Percentiles rank a stretch among this genome's conserved stretches.
Conservation (phyloP, 2,329 filamentous ascomycete species). For the Claviceps pusilla region DNA sequence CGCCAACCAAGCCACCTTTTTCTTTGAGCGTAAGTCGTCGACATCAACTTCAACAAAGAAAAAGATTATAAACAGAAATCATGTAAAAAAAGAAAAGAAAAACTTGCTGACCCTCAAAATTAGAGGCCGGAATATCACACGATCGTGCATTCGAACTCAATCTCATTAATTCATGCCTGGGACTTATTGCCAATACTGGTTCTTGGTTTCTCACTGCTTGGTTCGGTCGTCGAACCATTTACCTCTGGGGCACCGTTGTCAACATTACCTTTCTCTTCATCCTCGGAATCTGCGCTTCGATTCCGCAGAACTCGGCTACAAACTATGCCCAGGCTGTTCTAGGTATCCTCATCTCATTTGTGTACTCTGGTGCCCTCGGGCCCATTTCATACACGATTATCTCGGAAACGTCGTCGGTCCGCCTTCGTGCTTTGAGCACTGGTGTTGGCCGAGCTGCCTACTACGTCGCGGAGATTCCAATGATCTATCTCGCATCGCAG, state of each 20-base stretch:
- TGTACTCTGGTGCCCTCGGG: conserved; percentile 22
- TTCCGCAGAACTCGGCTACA: conserved; percentile 16
- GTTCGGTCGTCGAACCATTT: conserved; percentile 26
- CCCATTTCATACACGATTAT: conserved; percentile 26
- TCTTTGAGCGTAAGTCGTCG: conserved; percentile 28
- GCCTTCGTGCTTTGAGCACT: conserved; percentile 25
- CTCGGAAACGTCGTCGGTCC: conserved; percentile 28
- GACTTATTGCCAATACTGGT: conserved; percentile 19
- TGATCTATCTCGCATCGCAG: conserved; percentile 24
- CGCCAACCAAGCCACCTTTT: conserved; percentile 46
- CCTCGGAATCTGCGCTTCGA: conserved; percentile 20
- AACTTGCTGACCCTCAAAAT: neutral
- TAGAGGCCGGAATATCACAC: conserved; percentile 9
- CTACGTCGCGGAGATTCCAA: conserved; percentile 26
- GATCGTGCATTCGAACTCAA: conserved; percentile 12
- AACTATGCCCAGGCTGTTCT: conserved; percentile 24
- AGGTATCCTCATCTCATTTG: conserved; percentile 24
- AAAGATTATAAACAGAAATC: neutral
- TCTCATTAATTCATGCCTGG: conserved; percentile 14
- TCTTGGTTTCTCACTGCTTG: conserved; percentile 21
- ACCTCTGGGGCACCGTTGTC: conserved; percentile 20
- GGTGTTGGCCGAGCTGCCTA: conserved; percentile 24
- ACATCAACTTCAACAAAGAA: neutral
- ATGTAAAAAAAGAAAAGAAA: neutral
- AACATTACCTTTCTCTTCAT: conserved; percentile 22